Conservation (phyloP, 441 rosid genomes). For the Brassica hybrid region DNA sequence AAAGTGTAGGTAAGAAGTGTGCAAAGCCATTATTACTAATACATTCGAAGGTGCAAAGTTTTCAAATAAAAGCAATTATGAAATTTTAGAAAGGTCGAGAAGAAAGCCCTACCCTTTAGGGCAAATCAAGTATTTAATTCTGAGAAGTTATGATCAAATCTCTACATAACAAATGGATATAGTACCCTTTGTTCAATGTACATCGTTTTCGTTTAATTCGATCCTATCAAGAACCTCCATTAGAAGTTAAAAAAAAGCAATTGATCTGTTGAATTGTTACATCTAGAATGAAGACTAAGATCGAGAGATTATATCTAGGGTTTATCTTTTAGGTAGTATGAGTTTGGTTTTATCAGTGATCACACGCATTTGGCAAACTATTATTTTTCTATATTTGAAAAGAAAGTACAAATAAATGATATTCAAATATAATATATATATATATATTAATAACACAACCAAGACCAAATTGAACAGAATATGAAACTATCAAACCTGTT, state of each 20-base stretch:
- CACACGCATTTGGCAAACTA: slow-evolving; percentile 13
- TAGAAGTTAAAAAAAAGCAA: neutral
- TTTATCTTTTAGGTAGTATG: slow-evolving; percentile 17
- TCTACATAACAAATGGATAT: slow-evolving; percentile 30
- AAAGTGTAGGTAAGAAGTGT: slow-evolving; percentile 37
- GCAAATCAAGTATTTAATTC: slow-evolving; percentile 36
- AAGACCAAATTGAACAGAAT: neutral
- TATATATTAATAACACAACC: neutral
- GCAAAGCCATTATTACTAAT: slow-evolving; percentile 26
- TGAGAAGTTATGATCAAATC: slow-evolving; percentile 19
- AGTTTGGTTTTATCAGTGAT: slow-evolving; percentile 9
- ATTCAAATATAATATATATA: neutral
- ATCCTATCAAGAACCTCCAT: slow-evolving; percentile 26
- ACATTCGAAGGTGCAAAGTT: slow-evolving; percentile 29
- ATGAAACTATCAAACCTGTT: neutral
- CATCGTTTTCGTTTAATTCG: slow-evolving; percentile 30
- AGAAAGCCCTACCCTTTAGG: slow-evolving; percentile 43
- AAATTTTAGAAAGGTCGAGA: slow-evolving; percentile 33
- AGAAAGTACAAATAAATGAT: neutral
- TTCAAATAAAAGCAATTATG: slow-evolving; percentile 31
- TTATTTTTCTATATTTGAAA: neutral
- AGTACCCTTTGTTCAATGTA: neutral
- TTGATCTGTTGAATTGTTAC: slow-evolving; percentile 32
- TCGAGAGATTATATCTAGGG: slow-evolving; percentile 7
- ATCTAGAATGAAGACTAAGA: neutral